Evolutionary conservation across 345 rosid genomes (phyloP).

Genomic region (Orychophragmus violaceus): DNA sequence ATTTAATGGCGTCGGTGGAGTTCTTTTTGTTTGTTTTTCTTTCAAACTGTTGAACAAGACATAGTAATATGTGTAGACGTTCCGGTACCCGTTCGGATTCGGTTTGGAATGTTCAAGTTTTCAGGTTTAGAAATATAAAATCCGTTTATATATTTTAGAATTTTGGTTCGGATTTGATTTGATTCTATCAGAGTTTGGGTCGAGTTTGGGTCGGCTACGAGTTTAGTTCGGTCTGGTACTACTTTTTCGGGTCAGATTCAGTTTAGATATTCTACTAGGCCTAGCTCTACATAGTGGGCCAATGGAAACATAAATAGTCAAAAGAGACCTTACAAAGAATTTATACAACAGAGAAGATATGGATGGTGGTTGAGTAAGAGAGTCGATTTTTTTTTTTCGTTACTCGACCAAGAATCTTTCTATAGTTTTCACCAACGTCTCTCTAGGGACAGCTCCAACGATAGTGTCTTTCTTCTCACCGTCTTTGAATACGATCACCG

Average conservation of each 20-base stretch:
- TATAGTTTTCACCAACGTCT: conserved; percentile 52
- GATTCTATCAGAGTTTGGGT: too few species aligned
- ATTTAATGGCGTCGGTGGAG: conserved; percentile 30
- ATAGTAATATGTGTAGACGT: too few species aligned
- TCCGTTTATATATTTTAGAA: too few species aligned
- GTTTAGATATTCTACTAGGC: too few species aligned
- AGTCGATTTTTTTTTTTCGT: background rate
- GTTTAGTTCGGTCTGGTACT: too few species aligned
- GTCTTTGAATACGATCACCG: conserved; percentile 49
- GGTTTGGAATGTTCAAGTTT: too few species aligned
- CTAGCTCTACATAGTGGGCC: too few species aligned
- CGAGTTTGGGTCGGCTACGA: too few species aligned
- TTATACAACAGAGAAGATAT: conserved; percentile 6
- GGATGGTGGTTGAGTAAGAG: background rate
- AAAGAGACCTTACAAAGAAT: background rate
- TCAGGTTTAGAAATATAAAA: too few species aligned
- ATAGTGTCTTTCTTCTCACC: conserved; percentile 77
- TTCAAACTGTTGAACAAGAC: background rate
- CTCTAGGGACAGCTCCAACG: conserved; percentile 69
- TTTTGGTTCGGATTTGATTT: too few species aligned
- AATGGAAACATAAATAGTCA: conserved; percentile 6
- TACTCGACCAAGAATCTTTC: conserved; percentile 53
- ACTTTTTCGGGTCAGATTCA: too few species aligned
- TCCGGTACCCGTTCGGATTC: too few species aligned
- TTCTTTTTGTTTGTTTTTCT: background rate